These are phyloP conservation scores for Benincasa hispida DNA, from an alignment of 306 rosid species.

Conservation along the genomic window DNA sequence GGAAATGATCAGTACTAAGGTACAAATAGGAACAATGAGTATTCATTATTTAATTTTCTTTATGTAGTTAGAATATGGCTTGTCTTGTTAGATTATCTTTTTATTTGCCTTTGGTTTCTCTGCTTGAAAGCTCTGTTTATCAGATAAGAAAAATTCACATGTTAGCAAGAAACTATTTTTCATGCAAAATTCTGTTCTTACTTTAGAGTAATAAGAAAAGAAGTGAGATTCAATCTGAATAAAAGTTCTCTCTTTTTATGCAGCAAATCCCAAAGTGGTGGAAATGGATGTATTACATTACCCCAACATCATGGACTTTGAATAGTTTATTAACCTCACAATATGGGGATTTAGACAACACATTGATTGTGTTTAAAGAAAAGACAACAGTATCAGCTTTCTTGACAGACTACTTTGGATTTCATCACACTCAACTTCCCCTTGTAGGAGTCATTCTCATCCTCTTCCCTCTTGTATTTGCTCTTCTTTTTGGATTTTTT, in stretches of 20 bases:
- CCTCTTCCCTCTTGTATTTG: constrained; percentile 19
- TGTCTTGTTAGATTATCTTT: too few species aligned
- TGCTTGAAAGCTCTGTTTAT: too few species aligned
- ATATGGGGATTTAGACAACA: constrained; percentile 33
- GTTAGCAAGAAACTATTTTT: not conserved
- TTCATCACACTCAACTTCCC: constrained; percentile 18
- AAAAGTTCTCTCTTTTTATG: not conserved
- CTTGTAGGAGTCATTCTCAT: constrained; percentile 24
- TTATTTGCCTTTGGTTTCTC: too few species aligned
- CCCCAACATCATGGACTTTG: constrained; percentile 37
- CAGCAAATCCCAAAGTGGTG: constrained; percentile 49
- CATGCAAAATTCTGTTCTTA: not conserved
- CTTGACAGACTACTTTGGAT: constrained; percentile 33
- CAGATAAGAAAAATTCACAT: not conserved
- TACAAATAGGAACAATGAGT: too few species aligned
- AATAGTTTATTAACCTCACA: constrained; percentile 35
- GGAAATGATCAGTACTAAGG: not conserved
- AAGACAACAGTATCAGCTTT: constrained; percentile 17
- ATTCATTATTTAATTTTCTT: too few species aligned
- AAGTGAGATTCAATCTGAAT: not conserved
- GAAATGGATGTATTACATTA: constrained; percentile 29
- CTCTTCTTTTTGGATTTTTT: constrained; percentile 22
- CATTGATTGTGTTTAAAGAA: constrained; percentile 17
- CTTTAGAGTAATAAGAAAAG: not conserved
- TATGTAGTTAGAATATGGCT: too few species aligned